Evolutionary conservation across 768 basidiomycete species (phyloP).

Genomic region (Pleurotus ostreatus): DNA sequence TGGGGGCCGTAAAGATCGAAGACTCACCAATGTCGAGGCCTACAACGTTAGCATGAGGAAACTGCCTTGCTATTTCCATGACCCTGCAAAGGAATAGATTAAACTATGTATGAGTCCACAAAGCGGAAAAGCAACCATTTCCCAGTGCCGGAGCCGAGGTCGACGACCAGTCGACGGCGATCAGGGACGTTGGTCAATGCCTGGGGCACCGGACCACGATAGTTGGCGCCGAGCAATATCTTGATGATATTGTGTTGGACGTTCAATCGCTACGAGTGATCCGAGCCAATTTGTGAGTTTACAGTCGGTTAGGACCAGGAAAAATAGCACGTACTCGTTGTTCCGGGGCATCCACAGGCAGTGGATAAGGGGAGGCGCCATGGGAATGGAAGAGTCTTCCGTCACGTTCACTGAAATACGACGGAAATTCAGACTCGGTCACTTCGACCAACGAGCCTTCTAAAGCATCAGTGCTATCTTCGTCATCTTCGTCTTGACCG

Average conservation of each 20-base stretch:
- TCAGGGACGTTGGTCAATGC: conserved; percentile 37
- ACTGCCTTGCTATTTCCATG: conserved; percentile 67
- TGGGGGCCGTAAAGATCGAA: conserved; percentile 1
- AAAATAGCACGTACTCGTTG: conserved; percentile 46
- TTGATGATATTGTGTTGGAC: conserved; percentile 45
- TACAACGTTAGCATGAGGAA: conserved; percentile 59
- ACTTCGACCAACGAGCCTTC: conserved; percentile 34
- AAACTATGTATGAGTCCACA: conserved; percentile 12
- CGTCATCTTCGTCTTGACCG: conserved; percentile 12
- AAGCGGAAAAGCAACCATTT: conserved; percentile 47
- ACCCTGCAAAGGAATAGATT: conserved; percentile 42
- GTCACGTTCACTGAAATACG: conserved; percentile 53
- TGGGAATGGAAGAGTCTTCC: conserved; percentile 69
- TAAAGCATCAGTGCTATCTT: conserved; percentile 15
- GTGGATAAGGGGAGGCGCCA: conserved; percentile 57
- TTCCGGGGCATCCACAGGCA: conserved; percentile 71
- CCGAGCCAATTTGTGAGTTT: conserved; percentile 3
- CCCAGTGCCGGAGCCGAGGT: conserved; percentile 76
- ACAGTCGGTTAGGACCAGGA: neutral
- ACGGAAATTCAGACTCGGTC: conserved; percentile 47
- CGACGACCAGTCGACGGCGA: conserved; percentile 53
- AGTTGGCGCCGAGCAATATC: conserved; percentile 50
- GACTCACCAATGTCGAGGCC: conserved; percentile 75
- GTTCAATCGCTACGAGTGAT: conserved; percentile 44
- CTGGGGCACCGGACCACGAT: conserved; percentile 55